Conservation (phyloP, 768 basidiomycete genomes). For the Phanerochaete carnosa region DNA sequence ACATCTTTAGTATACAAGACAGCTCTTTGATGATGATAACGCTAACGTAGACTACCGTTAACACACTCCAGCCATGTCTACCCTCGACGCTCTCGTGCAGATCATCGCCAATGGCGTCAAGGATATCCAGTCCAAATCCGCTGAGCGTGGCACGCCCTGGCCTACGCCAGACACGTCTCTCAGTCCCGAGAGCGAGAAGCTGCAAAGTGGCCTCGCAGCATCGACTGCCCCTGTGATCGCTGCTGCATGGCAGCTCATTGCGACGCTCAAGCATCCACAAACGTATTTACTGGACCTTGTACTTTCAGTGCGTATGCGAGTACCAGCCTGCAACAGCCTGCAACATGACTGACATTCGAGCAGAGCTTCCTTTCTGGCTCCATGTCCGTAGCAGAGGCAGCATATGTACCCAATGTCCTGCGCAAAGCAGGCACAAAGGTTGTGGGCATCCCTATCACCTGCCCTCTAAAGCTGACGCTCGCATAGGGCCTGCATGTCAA, state of each 20-base stretch:
- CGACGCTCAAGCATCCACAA: slow-evolving; percentile 4
- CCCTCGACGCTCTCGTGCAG: slow-evolving; percentile 4
- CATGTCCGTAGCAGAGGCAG: slow-evolving; percentile 21
- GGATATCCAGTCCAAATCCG: background rate
- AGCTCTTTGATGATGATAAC: no score
- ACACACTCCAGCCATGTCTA: background rate
- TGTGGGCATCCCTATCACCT: no score
- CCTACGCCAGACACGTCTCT: background rate
- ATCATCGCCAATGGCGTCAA: slow-evolving; percentile 7
- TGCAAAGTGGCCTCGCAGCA: background rate
- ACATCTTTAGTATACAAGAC: no score
- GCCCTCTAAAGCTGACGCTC: background rate
- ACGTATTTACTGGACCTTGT: background rate
- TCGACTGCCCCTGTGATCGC: slow-evolving; percentile 6
- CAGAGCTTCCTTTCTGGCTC: slow-evolving; percentile 11
- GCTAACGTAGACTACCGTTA: background rate
- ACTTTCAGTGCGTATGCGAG: background rate
- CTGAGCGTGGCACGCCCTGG: background rate
- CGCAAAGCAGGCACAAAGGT: slow-evolving; percentile 27
- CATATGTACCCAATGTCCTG: slow-evolving; percentile 28
- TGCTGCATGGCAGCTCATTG: slow-evolving; percentile 11
- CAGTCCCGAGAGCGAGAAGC: background rate
- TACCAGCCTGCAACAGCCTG: background rate
- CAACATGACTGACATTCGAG: background rate
- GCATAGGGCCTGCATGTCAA: slow-evolving; percentile 27